Evolutionary conservation across 305 asterid genomes (phyloP).

Genomic region (Fraxinus angustifolia): DNA sequence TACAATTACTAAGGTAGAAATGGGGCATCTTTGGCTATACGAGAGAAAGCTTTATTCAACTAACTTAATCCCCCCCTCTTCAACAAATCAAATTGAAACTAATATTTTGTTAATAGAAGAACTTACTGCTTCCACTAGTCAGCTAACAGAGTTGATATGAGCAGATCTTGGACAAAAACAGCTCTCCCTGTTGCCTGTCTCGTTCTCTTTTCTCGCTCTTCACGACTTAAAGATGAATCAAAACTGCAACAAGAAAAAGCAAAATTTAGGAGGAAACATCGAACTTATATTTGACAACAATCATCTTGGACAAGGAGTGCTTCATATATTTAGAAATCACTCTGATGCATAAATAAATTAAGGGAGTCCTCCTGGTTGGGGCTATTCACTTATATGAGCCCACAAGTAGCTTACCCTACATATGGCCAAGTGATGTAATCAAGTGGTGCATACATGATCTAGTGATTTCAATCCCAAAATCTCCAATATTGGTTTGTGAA

Average conservation of each 20-base stretch:
- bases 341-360: neutral
- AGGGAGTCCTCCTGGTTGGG: neutral
- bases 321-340: neutral
- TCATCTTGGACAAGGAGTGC: neutral
- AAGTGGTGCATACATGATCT: neutral
- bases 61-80: neutral
- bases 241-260: slow-evolving; percentile 38
- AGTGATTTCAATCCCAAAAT: neutral
- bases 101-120: slow-evolving; percentile 16
- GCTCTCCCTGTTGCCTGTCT: slow-evolving; percentile 66
- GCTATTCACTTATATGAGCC: neutral
- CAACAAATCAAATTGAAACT: neutral
- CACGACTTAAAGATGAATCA: slow-evolving; percentile 58
- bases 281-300: neutral
- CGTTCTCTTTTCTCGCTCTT: slow-evolving; percentile 66
- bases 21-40: neutral
- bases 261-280: neutral
- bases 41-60: neutral
- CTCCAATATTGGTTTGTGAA: neutral
- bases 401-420: neutral
- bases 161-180: slow-evolving; percentile 65
- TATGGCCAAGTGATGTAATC: neutral
- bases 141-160: slow-evolving; percentile 57
- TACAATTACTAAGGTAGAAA: neutral
- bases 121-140: slow-evolving; percentile 39